These are phyloP conservation scores for Solanum hybrid DNA, from an alignment of 305 asterid species.

Conservation along the genomic window DNA sequence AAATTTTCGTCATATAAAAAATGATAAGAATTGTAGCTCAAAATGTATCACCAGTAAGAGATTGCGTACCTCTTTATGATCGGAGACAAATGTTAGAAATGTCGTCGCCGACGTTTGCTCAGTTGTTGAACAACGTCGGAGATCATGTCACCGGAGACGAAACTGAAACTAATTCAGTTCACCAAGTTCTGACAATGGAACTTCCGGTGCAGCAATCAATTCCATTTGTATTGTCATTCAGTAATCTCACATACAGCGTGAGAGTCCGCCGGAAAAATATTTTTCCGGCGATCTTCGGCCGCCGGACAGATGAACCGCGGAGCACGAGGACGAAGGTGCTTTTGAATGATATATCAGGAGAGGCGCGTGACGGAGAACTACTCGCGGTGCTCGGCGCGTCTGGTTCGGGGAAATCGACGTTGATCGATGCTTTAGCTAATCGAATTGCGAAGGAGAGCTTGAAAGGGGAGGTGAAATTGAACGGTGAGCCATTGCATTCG, in stretches of 20 bases:
- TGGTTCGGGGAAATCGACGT: slow-evolving; percentile 29
- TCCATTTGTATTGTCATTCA: slow-evolving; percentile 47
- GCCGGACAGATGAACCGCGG: slow-evolving; percentile 6
- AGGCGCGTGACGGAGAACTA: slow-evolving; percentile 26
- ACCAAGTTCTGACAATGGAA: background rate
- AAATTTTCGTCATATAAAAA: background rate
- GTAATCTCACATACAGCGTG: slow-evolving; percentile 39
- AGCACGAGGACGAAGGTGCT: slow-evolving; percentile 12
- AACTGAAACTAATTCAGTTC: background rate
- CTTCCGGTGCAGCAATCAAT: background rate
- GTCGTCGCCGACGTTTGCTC: slow-evolving; percentile 9
- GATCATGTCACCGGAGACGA: background rate
- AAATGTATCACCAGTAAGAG: background rate
- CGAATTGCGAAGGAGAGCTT: slow-evolving; percentile 24
- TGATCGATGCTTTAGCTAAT: slow-evolving; percentile 33
- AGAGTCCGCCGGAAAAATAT: slow-evolving; percentile 15
- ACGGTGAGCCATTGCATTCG: slow-evolving; percentile 18
- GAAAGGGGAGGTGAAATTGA: slow-evolving; percentile 23
- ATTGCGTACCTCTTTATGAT: background rate
- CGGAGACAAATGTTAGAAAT: background rate
- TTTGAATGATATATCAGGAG: slow-evolving; percentile 25
- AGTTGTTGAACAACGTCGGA: slow-evolving; percentile 3
- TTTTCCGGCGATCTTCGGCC: background rate
- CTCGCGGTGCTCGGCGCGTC: slow-evolving; percentile 28
- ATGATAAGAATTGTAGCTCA: background rate